These are phyloP conservation scores for Plasmopara halstedii DNA, from an alignment of 352 stramenopile genomes.

Conservation along the genomic window DNA sequence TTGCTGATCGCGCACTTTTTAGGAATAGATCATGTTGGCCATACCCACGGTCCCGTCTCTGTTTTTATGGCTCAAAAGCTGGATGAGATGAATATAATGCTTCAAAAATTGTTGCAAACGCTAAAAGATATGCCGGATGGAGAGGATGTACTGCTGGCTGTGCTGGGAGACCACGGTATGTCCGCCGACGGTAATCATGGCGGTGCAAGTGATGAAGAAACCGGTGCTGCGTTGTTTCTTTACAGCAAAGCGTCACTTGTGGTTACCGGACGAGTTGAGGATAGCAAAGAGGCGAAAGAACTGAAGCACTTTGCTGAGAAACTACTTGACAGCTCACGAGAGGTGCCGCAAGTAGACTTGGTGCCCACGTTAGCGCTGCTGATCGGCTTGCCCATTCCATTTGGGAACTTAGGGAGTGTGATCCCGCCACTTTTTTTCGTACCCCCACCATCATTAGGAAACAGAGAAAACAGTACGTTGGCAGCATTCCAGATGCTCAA, in stretches of 20 bases:
- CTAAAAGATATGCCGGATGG: conserved; percentile 44
- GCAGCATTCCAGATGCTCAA: conserved; percentile 43
- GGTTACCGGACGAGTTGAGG: not conserved
- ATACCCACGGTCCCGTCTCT: conserved; percentile 94
- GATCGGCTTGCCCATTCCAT: conserved; percentile 93
- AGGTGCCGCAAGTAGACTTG: conserved; percentile 93
- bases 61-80: conserved; percentile 94
- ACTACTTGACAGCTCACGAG: conserved; percentile 16
- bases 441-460: conserved; percentile 1
- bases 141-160: conserved; percentile 83
- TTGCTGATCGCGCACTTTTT: conserved; percentile 84
- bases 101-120: conserved; percentile 64
- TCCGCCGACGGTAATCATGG: conserved; percentile 97
- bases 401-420: conserved; percentile 91
- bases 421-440: conserved; percentile 88
- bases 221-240: conserved; percentile 91
- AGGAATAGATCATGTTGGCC: conserved; percentile 97
- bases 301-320: conserved; percentile 20
- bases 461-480: conserved; percentile 8
- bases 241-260: conserved; percentile 63
- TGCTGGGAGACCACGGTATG: conserved; percentile 99
- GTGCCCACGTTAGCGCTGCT: conserved; percentile 93
- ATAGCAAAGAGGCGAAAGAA: conserved; percentile 2
- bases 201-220: conserved; percentile 94
- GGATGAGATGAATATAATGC: conserved; percentile 91